A percentile compares a stretch with the other conserved stretches of the same genome.
Conservation (phyloP, 345 rosid genomes). For the Eucalyptus sp. region DNA sequence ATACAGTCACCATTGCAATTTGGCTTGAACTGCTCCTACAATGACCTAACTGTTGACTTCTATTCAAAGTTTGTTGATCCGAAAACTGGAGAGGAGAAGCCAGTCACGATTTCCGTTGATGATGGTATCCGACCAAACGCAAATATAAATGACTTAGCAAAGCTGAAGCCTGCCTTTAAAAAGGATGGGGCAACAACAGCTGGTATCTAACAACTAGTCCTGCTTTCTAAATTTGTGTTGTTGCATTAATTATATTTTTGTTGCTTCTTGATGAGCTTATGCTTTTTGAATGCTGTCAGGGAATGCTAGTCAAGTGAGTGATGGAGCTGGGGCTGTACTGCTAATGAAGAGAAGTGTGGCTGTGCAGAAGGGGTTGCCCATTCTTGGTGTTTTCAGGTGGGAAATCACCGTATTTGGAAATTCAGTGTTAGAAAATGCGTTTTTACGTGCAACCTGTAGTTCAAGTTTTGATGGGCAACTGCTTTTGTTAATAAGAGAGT, state of each 20-base stretch:
- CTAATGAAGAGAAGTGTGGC: conserved; percentile 89
- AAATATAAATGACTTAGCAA: conserved; percentile 51
- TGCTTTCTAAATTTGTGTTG: not conserved
- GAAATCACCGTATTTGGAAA: not conserved
- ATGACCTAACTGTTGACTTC: conserved; percentile 1
- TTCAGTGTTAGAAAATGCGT: not conserved
- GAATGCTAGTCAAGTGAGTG: conserved; percentile 95
- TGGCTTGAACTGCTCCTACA: not conserved
- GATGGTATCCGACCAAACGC: conserved; percentile 82
- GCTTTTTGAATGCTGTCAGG: conserved; percentile 18
- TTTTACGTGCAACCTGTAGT: not conserved
- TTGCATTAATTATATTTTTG: not conserved
- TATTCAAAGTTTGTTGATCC: conserved; percentile 61
- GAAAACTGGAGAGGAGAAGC: conserved; percentile 68
- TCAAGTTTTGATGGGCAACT: not conserved
- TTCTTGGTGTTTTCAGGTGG: conserved; percentile 91
- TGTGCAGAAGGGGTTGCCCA: conserved; percentile 72
- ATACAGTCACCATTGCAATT: not conserved
- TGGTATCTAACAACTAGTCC: conserved; percentile 25
- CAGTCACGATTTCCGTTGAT: conserved; percentile 48
- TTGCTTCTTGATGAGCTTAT: not conserved
- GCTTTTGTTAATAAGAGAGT: not conserved
- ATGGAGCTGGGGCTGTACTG: conserved; percentile 96
- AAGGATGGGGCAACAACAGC: conserved; percentile 86
- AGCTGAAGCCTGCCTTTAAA: conserved; percentile 79